These are phyloP conservation scores for Umbelopsis ramanniana DNA, from an alignment of 192 early-diverging fungal genomes.

Conservation along the genomic window DNA sequence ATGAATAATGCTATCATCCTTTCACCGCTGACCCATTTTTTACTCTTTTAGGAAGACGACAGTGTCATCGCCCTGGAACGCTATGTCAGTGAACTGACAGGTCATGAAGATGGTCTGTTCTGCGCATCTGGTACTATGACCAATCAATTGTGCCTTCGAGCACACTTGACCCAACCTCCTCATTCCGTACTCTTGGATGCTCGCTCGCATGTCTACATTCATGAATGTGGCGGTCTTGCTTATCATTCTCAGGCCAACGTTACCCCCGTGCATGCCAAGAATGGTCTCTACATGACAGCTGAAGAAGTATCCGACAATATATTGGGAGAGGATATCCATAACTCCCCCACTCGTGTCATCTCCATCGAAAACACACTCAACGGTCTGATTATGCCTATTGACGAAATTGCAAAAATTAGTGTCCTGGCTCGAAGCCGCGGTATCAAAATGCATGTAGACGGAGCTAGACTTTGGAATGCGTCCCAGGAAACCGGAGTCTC, in stretches of 20 bases:
- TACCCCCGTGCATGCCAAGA: conserved; percentile 62
- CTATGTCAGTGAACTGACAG: conserved; percentile 69
- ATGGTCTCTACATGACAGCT: conserved; percentile 66
- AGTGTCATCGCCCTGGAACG: conserved; percentile 72
- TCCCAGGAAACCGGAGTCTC: conserved; percentile 68
- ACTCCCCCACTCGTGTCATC: conserved; percentile 80
- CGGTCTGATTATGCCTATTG: conserved; percentile 80
- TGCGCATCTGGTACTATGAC: conserved; percentile 81
- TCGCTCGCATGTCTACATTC: conserved; percentile 77
- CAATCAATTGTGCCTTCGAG: conserved; percentile 82
- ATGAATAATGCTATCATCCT: background rate
- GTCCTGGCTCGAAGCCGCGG: conserved; percentile 55
- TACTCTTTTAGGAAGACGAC: conserved; percentile 69
- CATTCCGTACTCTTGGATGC: conserved; percentile 77
- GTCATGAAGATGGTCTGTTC: conserved; percentile 83
- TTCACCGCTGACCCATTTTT: background rate
- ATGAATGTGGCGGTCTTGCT: conserved; percentile 83
- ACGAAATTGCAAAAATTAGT: conserved; percentile 72
- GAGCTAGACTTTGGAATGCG: conserved; percentile 92
- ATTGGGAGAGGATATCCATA: conserved; percentile 73
- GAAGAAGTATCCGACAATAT: conserved; percentile 62
- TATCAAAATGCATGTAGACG: conserved; percentile 86
- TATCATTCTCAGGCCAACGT: conserved; percentile 75
- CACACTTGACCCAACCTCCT: conserved; percentile 76
- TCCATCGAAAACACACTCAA: conserved; percentile 90